Conservation (phyloP, 306 rosid species). For the Vigna nakashimae region DNA sequence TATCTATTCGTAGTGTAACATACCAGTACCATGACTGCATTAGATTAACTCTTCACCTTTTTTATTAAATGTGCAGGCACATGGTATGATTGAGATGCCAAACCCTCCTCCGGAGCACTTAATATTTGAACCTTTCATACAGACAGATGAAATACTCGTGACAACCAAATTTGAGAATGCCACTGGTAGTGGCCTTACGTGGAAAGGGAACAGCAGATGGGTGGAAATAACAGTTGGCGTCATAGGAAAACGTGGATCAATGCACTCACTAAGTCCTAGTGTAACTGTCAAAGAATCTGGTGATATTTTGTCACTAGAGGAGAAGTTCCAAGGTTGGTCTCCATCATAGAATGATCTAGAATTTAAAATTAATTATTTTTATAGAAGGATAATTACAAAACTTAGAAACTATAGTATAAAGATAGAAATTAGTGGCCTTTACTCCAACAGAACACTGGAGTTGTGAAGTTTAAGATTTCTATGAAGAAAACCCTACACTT, state of each 20-base stretch:
- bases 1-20: not conserved
- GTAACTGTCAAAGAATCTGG: constrained; percentile 93
- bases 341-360: constrained; percentile 27
- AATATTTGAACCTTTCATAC: constrained; percentile 93
- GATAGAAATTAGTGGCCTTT: constrained; percentile 11
- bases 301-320: constrained; percentile 94
- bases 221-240: constrained; percentile 96
- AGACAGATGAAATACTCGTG: constrained; percentile 85
- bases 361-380: not conserved
- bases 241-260: constrained; percentile 79
- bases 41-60: constrained; percentile 13
- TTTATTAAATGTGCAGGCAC: constrained; percentile 56
- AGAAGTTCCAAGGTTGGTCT: constrained; percentile 88
- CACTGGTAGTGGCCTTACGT: constrained; percentile 59
- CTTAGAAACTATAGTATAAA: not conserved
- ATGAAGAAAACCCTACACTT: not conserved
- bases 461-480: constrained; percentile 8
- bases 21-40: not conserved
- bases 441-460: not conserved
- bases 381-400: not conserved
- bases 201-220: constrained; percentile 96
- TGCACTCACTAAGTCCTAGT: constrained; percentile 90
- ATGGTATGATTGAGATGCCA: constrained; percentile 94
- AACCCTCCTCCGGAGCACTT: constrained; percentile 80
- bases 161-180: constrained; percentile 59